phyloP scores from a whole-genome alignment of 1,284 basidiomycete species.

The Sutorius eximius region DNA sequence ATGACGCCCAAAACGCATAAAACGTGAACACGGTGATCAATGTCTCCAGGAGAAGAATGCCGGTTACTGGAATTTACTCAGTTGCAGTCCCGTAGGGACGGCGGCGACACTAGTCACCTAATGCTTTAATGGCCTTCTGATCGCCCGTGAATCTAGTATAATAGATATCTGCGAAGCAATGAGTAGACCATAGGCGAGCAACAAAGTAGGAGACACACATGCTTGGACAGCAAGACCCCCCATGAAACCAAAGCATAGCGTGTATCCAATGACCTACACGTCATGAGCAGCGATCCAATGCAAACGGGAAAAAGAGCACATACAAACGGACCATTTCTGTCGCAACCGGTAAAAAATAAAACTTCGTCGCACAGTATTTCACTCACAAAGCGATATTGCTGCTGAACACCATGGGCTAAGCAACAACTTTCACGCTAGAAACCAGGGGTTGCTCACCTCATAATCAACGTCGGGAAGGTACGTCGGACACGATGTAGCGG shows the following conservation, averaged over 20 bases:
- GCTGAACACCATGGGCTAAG: background rate
- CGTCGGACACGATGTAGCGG: background rate
- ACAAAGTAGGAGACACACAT: background rate
- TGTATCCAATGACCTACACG: background rate
- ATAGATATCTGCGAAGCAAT: conserved; percentile 8
- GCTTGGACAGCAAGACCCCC: background rate
- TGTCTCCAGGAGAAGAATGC: conserved; percentile 18
- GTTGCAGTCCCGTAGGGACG: background rate
- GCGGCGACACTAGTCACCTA: background rate
- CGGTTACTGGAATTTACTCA: conserved; percentile 8
- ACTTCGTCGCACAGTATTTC: no score
- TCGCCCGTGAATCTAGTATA: conserved; percentile 12
- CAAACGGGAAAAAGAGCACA: background rate
- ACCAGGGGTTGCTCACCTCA: background rate
- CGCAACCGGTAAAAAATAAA: background rate
- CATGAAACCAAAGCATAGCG: background rate
- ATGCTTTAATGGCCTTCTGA: conserved; percentile 1
- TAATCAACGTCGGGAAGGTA: background rate
- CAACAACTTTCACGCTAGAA: background rate
- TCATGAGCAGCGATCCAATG: background rate
- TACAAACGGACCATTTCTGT: background rate
- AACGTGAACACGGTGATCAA: conserved; percentile 15
- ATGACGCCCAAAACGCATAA: conserved; percentile 10
- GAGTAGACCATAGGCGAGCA: background rate
- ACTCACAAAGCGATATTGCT: background rate